Conservation (phyloP, 345 rosid genomes). For the Heritiera littoralis region DNA sequence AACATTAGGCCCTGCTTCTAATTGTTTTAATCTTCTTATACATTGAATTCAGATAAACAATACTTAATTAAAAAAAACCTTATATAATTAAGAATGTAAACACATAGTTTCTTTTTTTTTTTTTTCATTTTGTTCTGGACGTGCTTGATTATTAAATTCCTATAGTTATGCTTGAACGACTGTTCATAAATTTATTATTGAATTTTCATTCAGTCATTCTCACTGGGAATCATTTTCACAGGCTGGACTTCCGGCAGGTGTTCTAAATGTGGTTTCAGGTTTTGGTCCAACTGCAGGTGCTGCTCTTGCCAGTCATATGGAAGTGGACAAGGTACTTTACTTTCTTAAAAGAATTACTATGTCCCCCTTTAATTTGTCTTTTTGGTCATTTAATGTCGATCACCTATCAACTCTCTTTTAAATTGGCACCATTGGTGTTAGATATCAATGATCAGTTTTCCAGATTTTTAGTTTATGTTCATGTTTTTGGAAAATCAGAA, state of each 20-base stretch:
- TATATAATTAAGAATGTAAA: constrained; percentile 5
- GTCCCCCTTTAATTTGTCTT: neutral
- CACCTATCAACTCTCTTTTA: neutral
- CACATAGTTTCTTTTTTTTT: neutral
- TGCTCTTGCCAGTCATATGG: constrained; percentile 68
- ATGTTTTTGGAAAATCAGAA: neutral
- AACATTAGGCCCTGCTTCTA: neutral
- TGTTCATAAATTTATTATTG: neutral
- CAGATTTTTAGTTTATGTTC: neutral
- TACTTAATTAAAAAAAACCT: too few species aligned
- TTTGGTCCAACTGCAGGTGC: constrained; percentile 72
- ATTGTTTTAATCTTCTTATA: neutral
- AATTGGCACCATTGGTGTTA: neutral
- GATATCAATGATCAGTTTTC: neutral
- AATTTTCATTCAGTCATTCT: constrained; percentile 15
- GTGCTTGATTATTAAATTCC: neutral
- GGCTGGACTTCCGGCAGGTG: constrained; percentile 81
- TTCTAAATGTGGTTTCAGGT: constrained; percentile 63
- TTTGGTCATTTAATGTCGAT: neutral
- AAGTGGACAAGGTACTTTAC: constrained; percentile 64
- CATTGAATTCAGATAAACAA: too few species aligned
- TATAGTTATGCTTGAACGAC: neutral
- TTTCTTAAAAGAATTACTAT: neutral
- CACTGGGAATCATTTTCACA: constrained; percentile 22
- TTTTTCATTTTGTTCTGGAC: too few species aligned